Evolutionary conservation across 306 rosid species (phyloP).

Genomic region (Castanea sativa): DNA sequence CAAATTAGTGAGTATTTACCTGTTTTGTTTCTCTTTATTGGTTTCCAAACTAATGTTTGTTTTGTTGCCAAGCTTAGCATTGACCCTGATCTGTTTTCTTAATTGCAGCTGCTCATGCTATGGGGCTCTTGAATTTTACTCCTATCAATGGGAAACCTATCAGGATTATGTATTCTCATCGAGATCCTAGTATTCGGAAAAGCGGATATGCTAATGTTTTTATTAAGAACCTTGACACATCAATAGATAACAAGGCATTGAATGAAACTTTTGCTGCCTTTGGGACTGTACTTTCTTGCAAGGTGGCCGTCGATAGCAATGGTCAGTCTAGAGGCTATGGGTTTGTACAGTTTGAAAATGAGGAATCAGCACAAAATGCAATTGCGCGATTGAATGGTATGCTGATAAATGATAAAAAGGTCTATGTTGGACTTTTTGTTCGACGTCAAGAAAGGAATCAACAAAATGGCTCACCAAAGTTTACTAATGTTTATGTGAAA

Average conservation of each 20-base stretch:
- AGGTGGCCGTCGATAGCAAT: slow-evolving; percentile 60
- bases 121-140: slow-evolving; percentile 59
- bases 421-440: slow-evolving; percentile 58
- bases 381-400: slow-evolving; percentile 65
- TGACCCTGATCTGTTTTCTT: neutral
- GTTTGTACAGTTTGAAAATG: slow-evolving; percentile 74
- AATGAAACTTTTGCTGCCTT: slow-evolving; percentile 71
- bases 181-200: slow-evolving; percentile 79
- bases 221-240: slow-evolving; percentile 66
- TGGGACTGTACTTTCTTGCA: slow-evolving; percentile 82
- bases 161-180: slow-evolving; percentile 81
- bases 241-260: slow-evolving; percentile 80
- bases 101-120: slow-evolving; percentile 58
- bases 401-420: slow-evolving; percentile 72
- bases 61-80: neutral
- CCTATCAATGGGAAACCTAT: slow-evolving; percentile 71
- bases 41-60: neutral
- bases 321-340: slow-evolving; percentile 86
- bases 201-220: slow-evolving; percentile 80
- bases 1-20: neutral
- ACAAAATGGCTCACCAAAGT: slow-evolving; percentile 48
- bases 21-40: slow-evolving; percentile 1
- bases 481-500: slow-evolving; percentile 78
- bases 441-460: slow-evolving; percentile 57
- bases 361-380: slow-evolving; percentile 62